phyloP scores from a whole-genome alignment of 805 yeast genomes.

The Blastobotrys chiropterorum region DNA sequence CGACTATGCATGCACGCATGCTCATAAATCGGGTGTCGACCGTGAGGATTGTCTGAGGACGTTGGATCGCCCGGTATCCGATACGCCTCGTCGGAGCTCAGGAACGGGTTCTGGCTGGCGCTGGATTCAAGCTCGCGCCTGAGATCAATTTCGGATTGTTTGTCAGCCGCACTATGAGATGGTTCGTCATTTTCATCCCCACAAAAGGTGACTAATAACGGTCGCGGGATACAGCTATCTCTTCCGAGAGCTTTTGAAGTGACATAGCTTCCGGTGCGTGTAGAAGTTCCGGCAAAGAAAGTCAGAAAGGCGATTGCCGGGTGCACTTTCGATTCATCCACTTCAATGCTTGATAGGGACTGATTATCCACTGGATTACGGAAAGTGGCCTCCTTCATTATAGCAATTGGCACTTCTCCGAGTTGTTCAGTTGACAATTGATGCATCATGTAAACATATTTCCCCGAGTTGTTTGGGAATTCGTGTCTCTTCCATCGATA shows the following conservation, averaged over 20 bases:
- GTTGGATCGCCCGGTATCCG: too few species aligned
- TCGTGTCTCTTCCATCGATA: constrained; percentile 13
- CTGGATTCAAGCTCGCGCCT: not conserved
- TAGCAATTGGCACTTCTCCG: constrained; percentile 17
- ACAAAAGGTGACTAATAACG: not conserved
- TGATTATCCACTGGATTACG: constrained; percentile 20
- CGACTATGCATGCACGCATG: too few species aligned
- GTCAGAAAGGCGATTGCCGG: constrained; percentile 23
- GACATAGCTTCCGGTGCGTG: constrained; percentile 3
- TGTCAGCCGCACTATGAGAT: not conserved
- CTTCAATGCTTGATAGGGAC: constrained; percentile 22
- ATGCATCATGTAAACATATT: constrained; percentile 17
- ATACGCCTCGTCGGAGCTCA: not conserved
- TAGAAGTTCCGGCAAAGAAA: constrained; percentile 21
- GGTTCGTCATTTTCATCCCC: not conserved
- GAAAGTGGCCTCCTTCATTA: constrained; percentile 13
- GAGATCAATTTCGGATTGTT: not conserved
- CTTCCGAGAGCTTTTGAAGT: not conserved
- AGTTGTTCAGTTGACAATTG: constrained; percentile 8
- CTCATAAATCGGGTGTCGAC: too few species aligned
- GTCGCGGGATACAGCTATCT: not conserved
- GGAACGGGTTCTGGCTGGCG: not conserved
- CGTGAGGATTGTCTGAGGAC: too few species aligned
- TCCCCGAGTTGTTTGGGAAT: constrained; percentile 9
- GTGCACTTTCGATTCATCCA: constrained; percentile 19